A percentile compares a stretch with the other conserved stretches of the same genome.
phyloP scores from a whole-genome alignment of 345 rosid genomes.

The Citrus maxima region DNA sequence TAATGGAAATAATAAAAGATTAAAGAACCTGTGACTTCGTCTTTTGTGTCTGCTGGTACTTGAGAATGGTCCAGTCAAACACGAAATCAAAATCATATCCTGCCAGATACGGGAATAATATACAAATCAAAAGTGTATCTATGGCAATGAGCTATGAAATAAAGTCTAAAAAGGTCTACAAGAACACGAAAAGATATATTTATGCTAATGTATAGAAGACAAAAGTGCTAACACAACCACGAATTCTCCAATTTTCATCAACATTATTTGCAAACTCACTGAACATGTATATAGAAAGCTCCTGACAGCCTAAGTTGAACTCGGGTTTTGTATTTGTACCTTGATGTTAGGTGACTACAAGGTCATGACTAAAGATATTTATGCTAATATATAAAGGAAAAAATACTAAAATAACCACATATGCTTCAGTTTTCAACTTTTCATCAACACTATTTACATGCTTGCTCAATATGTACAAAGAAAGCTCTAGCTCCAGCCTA shows the following conservation, averaged over 20 bases:
- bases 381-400: neutral
- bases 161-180: neutral
- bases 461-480: neutral
- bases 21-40: conserved; percentile 18
- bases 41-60: conserved; percentile 33
- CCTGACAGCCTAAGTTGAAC: neutral
- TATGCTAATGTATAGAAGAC: neutral
- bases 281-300: neutral
- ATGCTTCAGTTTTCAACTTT: neutral
- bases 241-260: neutral
- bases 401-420: neutral
- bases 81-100: conserved; percentile 46
- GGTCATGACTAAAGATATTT: neutral
- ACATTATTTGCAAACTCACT: neutral
- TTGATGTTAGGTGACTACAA: neutral
- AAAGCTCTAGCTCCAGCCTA: neutral
- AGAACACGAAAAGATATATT: neutral
- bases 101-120: conserved; percentile 16
- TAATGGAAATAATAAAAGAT: conserved; percentile 11
- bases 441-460: neutral
- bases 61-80: conserved; percentile 57
- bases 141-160: neutral
- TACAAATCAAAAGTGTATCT: neutral
- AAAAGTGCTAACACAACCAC: neutral
- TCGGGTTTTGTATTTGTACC: neutral